Conservation (phyloP, 306 rosid genomes). For the Datisca glomerata region DNA sequence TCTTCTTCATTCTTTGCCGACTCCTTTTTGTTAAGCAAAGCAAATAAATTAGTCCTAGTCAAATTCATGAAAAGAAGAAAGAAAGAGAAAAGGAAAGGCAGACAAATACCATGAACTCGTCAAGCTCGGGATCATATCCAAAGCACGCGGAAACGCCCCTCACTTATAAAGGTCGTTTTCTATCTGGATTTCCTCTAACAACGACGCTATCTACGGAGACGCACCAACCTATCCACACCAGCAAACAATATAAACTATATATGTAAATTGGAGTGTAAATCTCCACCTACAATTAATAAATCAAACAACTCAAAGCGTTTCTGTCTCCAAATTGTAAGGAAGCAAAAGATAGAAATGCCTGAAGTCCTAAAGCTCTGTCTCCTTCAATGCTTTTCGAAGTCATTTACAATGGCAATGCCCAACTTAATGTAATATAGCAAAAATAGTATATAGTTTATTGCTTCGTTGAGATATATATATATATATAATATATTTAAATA, state of each 20-base stretch:
- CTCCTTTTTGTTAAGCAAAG: conserved; percentile 90
- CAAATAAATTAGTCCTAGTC: too few relatives aligned
- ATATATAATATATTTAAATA: too few relatives aligned
- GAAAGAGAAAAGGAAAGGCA: conserved; percentile 8
- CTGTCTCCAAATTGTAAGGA: too few relatives aligned
- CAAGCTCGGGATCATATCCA: conserved; percentile 99
- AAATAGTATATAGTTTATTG: too few relatives aligned
- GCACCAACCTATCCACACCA: conserved; percentile 72
- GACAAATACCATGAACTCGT: conserved; percentile 84
- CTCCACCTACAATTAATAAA: too few relatives aligned
- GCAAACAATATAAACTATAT: too few relatives aligned
- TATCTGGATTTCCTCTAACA: conserved; percentile 71
- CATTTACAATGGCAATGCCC: conserved; percentile 96
- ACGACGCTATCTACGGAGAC: conserved; percentile 69
- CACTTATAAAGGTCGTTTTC: conserved; percentile 47
- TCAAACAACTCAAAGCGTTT: too few relatives aligned
- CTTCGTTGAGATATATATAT: too few relatives aligned
- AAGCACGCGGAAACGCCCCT: conserved; percentile 69
- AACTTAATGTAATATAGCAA: conserved; percentile 35
- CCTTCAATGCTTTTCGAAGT: conserved; percentile 97
- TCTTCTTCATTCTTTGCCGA: conserved; percentile 91
- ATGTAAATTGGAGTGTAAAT: too few relatives aligned
- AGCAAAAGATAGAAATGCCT: conserved; percentile 40
- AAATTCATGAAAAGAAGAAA: too few relatives aligned
- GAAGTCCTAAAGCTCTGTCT: conserved; percentile 95